phyloP scores from a whole-genome alignment of 768 basidiomycete species.

The Coprinopsis cinerea region DNA sequence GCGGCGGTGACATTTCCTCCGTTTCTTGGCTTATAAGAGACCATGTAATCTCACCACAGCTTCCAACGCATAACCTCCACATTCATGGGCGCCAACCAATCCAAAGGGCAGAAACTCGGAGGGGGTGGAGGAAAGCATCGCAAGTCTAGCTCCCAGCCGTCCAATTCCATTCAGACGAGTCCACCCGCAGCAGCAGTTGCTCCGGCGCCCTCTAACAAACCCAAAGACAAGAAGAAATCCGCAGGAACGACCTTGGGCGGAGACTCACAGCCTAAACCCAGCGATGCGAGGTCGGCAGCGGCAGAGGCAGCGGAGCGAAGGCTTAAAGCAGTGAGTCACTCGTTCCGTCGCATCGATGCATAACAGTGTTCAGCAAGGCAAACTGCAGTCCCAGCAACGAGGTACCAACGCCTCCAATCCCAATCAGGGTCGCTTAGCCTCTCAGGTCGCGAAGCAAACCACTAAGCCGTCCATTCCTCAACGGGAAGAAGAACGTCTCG shows the following conservation, averaged over 20 bases:
- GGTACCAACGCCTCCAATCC: slow-evolving; percentile 41
- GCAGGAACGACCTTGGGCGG: background rate
- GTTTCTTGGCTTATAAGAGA: too few species aligned
- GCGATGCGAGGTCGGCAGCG: slow-evolving; percentile 48
- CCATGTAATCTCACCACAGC: too few species aligned
- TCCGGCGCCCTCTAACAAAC: background rate
- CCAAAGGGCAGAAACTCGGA: slow-evolving; percentile 1
- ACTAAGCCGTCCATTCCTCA: slow-evolving; percentile 27
- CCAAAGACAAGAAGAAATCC: background rate
- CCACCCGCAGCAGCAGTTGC: background rate
- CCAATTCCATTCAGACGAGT: background rate
- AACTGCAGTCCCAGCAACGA: slow-evolving; percentile 35
- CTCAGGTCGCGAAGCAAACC: slow-evolving; percentile 34
- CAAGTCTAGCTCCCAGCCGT: background rate
- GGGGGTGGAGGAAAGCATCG: background rate
- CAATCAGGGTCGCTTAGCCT: slow-evolving; percentile 41
- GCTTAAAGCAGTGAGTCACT: slow-evolving; percentile 44
- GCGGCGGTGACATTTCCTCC: background rate
- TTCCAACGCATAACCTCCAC: background rate
- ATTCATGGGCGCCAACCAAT: slow-evolving; percentile 1
- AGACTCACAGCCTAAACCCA: slow-evolving; percentile 9
- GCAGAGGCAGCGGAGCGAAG: slow-evolving; percentile 61
- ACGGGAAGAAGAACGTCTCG: slow-evolving; percentile 31
- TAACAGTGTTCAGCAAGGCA: slow-evolving; percentile 17
- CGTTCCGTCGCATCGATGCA: slow-evolving; percentile 13